Conservation (phyloP, 345 rosid genomes). For the Firmiana major region DNA sequence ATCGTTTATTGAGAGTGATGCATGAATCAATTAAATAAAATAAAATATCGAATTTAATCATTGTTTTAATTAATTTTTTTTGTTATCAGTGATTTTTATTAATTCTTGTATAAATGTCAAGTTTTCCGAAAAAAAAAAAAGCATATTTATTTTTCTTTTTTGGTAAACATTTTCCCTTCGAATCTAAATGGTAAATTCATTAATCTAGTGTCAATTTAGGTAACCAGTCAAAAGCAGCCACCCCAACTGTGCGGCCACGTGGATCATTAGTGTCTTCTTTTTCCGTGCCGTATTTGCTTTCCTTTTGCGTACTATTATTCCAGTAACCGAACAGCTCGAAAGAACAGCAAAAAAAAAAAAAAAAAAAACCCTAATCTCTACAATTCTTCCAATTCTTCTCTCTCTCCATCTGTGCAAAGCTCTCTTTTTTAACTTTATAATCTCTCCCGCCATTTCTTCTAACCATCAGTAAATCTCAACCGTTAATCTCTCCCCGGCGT, state of each 20-base stretch:
- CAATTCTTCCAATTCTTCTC: conserved; percentile 26
- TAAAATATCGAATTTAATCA: no score
- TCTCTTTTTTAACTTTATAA: not conserved
- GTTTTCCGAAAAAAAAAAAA: no score
- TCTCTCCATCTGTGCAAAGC: not conserved
- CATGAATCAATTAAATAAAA: no score
- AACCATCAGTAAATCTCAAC: not conserved
- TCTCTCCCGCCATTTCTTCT: conserved; percentile 27
- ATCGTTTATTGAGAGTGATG: no score
- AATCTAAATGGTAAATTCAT: no score
- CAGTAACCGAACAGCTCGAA: conserved; percentile 4
- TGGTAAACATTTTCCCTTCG: no score
- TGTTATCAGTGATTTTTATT: no score
- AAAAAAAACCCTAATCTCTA: conserved; percentile 15
- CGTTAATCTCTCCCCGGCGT: not conserved
- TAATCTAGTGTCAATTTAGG: not conserved
- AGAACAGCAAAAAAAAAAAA: not conserved
- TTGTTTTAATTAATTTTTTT: no score
- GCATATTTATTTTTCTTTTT: no score
- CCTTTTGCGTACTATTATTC: not conserved
- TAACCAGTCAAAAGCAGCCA: not conserved
- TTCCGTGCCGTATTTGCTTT: not conserved
- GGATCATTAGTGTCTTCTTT: not conserved
- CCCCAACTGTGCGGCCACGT: not conserved
- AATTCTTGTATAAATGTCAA: no score